Evolutionary conservation across 371 early-diverging fungal species (phyloP), one percentile per base, ranked within the genome.

Genomic region (Zychaea mexicana): DNA sequence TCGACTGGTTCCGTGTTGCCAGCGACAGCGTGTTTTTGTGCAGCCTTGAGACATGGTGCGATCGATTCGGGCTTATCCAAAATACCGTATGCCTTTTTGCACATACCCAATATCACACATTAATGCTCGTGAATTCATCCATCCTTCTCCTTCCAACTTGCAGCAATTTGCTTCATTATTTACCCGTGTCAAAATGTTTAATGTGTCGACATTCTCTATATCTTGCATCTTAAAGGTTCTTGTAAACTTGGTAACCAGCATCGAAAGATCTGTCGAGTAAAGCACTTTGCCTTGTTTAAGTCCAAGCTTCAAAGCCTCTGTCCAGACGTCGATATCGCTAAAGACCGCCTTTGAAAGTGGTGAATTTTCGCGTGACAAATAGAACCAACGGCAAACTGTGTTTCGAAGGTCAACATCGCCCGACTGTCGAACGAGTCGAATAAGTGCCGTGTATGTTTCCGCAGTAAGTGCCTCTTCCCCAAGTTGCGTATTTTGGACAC

Each of bases 181-280:
- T 76, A 76, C 79, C 59, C 72, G 64, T 33, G 77, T 68, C 47
- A 79, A 61, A 2, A 79, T 24, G 56, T 67, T 68, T 74, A 74
- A 72, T 17, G 66, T 45, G 0, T 53, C 45, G 30, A 64, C 58
- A 67, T 76, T 73, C 13, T 57, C 28, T 19, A 79, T 19, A 12
- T 56, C 45, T 1, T 65, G 49, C 12, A 67, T 22, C 27, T 69
- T 66, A 27, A 72, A 67, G 10, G 52, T 54, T 21, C 60, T 61
- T 5, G 47, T 58, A 30, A 76, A 79, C 21, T 64, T 36, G 31
- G 56, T 57, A 2, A 77, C 55, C 31, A 79, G 42, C 31, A 57
- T 60, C 19, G 65, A 57, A 10, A 79, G 55, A 52, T 76, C 79
- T n/a, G 65, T 67, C 1, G 38, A 26, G 33, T 67, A 53, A 19